Evolutionary conservation across 108 stramenopile genomes (phyloP).

Genomic region (Nitzschia inconspicua): DNA sequence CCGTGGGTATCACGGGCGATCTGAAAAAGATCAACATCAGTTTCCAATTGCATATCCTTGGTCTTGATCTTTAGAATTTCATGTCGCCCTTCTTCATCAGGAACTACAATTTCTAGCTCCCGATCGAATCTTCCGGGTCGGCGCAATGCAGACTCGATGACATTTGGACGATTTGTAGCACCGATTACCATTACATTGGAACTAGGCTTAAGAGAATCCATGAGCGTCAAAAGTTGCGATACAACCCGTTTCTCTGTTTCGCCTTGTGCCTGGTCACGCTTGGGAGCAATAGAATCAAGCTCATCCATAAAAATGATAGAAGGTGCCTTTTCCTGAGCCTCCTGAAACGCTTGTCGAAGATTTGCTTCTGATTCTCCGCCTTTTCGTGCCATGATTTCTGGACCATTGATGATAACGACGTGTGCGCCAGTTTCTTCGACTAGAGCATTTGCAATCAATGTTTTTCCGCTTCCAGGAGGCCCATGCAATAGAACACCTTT

Average conservation of each 20-base stretch:
- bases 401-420: slow-evolving; percentile 95
- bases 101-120: slow-evolving; percentile 97
- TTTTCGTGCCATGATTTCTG: slow-evolving; percentile 95
- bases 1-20: slow-evolving; percentile 96
- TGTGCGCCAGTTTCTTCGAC: slow-evolving; percentile 96
- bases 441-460: slow-evolving; percentile 92
- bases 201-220: slow-evolving; percentile 94
- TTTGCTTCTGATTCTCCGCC: slow-evolving; percentile 97
- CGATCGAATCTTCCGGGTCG: slow-evolving; percentile 97
- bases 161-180: slow-evolving; percentile 97
- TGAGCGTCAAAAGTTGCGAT: slow-evolving; percentile 95
- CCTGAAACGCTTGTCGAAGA: slow-evolving; percentile 94
- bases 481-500: slow-evolving; percentile 96
- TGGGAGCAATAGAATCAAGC: slow-evolving; percentile 97
- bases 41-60: slow-evolving; percentile 85
- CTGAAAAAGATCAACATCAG: slow-evolving; percentile 84
- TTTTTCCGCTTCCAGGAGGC: slow-evolving; percentile 98
- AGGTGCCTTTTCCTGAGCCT: slow-evolving; percentile 87
- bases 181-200: slow-evolving; percentile 97
- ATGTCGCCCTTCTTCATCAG: slow-evolving; percentile 96
- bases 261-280: slow-evolving; percentile 94
- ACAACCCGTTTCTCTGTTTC: slow-evolving; percentile 97
- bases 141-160: slow-evolving; percentile 94
- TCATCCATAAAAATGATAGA: slow-evolving; percentile 99
- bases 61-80: slow-evolving; percentile 97